These are phyloP conservation scores for Microthlaspi erraticum DNA, from an alignment of 345 rosid species.

Conservation along the genomic window DNA sequence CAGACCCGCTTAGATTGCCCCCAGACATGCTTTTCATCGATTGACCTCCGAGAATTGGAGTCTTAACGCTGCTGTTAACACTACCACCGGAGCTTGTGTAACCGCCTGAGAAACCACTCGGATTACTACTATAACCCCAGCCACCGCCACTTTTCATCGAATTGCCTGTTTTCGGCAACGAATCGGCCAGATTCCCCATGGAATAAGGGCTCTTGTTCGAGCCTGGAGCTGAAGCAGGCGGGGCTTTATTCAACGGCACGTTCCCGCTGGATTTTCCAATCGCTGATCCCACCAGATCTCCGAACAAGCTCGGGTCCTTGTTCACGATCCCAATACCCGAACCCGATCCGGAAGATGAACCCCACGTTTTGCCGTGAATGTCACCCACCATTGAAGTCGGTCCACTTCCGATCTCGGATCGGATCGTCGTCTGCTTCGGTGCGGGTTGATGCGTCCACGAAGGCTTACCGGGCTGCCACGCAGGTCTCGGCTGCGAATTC, in stretches of 20 bases:
- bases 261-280: slow-evolving; percentile 61
- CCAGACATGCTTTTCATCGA: slow-evolving; percentile 60
- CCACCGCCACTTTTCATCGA: slow-evolving; percentile 50
- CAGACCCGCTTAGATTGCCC: slow-evolving; percentile 48
- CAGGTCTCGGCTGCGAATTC: slow-evolving; percentile 62
- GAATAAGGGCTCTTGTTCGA: slow-evolving; percentile 60
- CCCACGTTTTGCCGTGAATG: slow-evolving; percentile 90
- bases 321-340: slow-evolving; percentile 65
- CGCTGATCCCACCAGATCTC: slow-evolving; percentile 86
- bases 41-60: slow-evolving; percentile 69
- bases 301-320: slow-evolving; percentile 81
- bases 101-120: slow-evolving; percentile 30
- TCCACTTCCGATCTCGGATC: slow-evolving; percentile 50
- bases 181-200: slow-evolving; percentile 79
- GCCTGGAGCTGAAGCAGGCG: slow-evolving; percentile 46
- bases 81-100: slow-evolving; percentile 36
- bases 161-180: slow-evolving; percentile 68
- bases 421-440: slow-evolving; percentile 50
- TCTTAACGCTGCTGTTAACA: slow-evolving; percentile 41
- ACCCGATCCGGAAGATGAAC: slow-evolving; percentile 55
- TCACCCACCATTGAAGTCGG: slow-evolving; percentile 90
- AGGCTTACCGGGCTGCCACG: slow-evolving; percentile 79
- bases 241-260: slow-evolving; percentile 74
- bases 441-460: slow-evolving; percentile 93
- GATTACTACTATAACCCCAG: slow-evolving; percentile 54